Evolutionary conservation across 768 basidiomycete species (phyloP).

Genomic region (Mycena kentingensis): DNA sequence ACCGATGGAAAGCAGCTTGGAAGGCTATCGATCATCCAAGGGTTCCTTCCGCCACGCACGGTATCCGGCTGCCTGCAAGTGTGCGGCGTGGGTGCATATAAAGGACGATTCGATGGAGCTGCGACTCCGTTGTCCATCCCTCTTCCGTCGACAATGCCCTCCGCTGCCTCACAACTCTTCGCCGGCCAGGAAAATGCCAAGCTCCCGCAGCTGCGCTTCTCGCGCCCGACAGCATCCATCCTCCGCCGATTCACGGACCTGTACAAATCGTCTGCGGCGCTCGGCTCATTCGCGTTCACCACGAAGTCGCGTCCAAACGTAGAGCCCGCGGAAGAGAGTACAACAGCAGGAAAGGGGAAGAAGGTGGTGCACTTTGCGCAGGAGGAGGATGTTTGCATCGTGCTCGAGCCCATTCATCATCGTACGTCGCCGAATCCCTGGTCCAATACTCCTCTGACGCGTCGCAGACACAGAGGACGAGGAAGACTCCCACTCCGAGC

Average conservation of each 20-base stretch:
- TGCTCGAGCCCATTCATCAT: not conserved
- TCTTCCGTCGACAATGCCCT: conserved; percentile 5
- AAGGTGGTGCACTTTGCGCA: not conserved
- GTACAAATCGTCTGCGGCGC: conserved; percentile 8
- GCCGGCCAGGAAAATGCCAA: not conserved
- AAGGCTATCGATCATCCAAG: too few species aligned
- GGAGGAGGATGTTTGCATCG: not conserved
- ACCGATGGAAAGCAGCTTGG: too few species aligned
- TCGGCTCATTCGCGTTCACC: not conserved
- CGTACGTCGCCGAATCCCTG: not conserved
- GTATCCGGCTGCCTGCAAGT: too few species aligned
- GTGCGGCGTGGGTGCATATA: too few species aligned
- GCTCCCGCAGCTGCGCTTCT: not conserved
- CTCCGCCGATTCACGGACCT: conserved; percentile 17
- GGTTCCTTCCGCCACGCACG: too few species aligned
- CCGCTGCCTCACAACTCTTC: too few species aligned
- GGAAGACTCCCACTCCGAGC: not conserved
- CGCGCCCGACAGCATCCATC: conserved; percentile 10
- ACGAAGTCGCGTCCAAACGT: not conserved
- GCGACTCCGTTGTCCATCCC: too few species aligned
- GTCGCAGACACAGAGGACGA: not conserved
- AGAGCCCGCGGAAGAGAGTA: not conserved
- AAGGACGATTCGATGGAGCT: too few species aligned
- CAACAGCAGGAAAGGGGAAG: not conserved
- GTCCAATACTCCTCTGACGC: not conserved